Evolutionary conservation across 2,329 filamentous ascomycete genomes (phyloP).

Genomic region (Alternaria tenuissima): DNA sequence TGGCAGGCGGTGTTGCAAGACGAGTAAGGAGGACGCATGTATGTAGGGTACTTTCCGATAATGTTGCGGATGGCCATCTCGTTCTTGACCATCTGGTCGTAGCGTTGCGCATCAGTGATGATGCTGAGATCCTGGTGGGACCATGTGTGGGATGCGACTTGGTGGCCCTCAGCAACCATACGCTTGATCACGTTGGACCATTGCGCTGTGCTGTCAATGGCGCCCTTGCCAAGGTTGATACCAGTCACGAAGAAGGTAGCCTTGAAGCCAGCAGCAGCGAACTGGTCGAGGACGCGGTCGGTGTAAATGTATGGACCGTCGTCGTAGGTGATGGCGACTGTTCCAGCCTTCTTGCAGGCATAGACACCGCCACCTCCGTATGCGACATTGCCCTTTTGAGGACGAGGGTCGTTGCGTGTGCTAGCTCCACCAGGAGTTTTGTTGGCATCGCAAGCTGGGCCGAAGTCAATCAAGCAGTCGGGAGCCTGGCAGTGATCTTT

Average conservation of each 20-base stretch:
- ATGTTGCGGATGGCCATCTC: conserved; percentile 65
- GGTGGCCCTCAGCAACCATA: conserved; percentile 65
- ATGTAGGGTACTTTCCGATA: conserved; percentile 63
- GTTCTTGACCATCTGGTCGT: conserved; percentile 62
- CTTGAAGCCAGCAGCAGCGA: conserved; percentile 64
- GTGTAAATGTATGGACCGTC: conserved; percentile 71
- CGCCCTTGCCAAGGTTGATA: conserved; percentile 64
- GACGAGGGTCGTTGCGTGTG: conserved; percentile 62
- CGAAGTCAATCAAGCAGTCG: conserved; percentile 68
- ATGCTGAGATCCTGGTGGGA: conserved; percentile 60
- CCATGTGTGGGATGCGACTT: conserved; percentile 68
- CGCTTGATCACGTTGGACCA: conserved; percentile 63
- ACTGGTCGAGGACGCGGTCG: conserved; percentile 66
- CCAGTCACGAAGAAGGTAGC: conserved; percentile 74
- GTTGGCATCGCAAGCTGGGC: conserved; percentile 68
- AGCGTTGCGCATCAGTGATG: conserved; percentile 54
- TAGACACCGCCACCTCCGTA: conserved; percentile 68
- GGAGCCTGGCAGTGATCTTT: conserved; percentile 66
- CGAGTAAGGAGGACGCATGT: conserved; percentile 61
- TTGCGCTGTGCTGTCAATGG: conserved; percentile 59
- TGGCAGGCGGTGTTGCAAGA: conserved; percentile 55
- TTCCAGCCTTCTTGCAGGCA: conserved; percentile 61
- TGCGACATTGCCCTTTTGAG: conserved; percentile 61
- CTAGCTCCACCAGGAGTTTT: conserved; percentile 62
- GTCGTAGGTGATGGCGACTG: conserved; percentile 72